Evolutionary conservation across 2,329 filamentous ascomycete genomes (phyloP).

Genomic region (Rhynchosporium graminicola): DNA sequence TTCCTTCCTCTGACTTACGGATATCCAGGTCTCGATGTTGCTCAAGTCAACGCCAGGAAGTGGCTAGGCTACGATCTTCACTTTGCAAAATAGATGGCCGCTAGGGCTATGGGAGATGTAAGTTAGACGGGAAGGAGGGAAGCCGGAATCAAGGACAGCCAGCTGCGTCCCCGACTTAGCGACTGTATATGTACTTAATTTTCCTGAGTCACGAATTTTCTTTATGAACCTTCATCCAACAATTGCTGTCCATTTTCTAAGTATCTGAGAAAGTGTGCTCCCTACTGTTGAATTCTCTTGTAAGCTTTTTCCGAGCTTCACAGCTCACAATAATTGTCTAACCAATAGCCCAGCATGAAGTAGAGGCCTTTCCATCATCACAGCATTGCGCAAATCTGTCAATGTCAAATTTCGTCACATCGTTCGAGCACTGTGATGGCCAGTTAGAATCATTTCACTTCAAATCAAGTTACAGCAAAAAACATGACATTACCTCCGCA

Average conservation of each 20-base stretch:
- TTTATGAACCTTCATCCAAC: too few relatives aligned
- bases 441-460: background rate
- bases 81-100: conserved; percentile 77
- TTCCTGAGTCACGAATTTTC: too few relatives aligned
- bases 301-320: background rate
- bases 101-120: conserved; percentile 15
- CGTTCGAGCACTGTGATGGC: background rate
- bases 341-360: background rate
- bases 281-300: too few relatives aligned
- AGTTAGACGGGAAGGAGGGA: conserved; percentile 13
- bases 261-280: too few relatives aligned
- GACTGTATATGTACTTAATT: conserved; percentile 28
- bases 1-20: conserved; percentile 96
- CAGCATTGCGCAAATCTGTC: background rate
- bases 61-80: conserved; percentile 98
- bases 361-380: background rate
- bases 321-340: background rate
- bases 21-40: conserved; percentile 80
- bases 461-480: background rate
- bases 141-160: conserved; percentile 11
- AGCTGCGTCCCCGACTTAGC: conserved; percentile 27
- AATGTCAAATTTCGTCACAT: background rate
- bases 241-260: too few relatives aligned
- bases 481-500: background rate
- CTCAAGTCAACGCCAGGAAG: conserved; percentile 79